phyloP scores from a whole-genome alignment of 768 basidiomycete species.

The Boletus sp. region DNA sequence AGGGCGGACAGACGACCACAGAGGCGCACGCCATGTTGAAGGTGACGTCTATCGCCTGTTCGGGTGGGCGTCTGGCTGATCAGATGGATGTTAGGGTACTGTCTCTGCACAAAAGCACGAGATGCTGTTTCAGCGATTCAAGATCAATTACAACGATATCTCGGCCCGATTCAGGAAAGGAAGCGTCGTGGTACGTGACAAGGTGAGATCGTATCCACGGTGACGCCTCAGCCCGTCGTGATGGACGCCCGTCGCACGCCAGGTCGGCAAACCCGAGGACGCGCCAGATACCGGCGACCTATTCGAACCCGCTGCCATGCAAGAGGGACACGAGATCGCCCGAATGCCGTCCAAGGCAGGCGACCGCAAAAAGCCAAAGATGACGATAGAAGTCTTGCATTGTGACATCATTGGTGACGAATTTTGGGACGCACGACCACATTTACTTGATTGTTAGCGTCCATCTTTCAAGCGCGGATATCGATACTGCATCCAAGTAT shows the following conservation, averaged over 20 bases:
- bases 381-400: constrained; percentile 60
- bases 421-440: constrained; percentile 71
- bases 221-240: not conserved
- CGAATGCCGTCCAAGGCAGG: constrained; percentile 18
- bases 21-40: constrained; percentile 81
- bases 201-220: constrained; percentile 33
- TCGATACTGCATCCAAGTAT: too few relatives aligned
- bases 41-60: constrained; percentile 39
- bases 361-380: constrained; percentile 37
- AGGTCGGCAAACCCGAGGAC: constrained; percentile 11
- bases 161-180: constrained; percentile 79
- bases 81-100: constrained; percentile 63
- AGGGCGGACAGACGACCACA: constrained; percentile 72
- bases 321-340: not conserved
- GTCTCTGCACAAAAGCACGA: constrained; percentile 90
- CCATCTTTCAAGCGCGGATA: too few relatives aligned
- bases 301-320: not conserved
- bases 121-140: constrained; percentile 77
- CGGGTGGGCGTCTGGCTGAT: constrained; percentile 8
- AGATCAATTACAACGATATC: constrained; percentile 84
- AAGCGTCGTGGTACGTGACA: constrained; percentile 72
- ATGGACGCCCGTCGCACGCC: not conserved
- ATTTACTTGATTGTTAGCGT: constrained; percentile 40
- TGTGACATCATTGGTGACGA: constrained; percentile 81
- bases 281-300: not conserved